Conservation (phyloP, 2,329 filamentous ascomycete genomes). For the Periconia macrospinosa region DNA sequence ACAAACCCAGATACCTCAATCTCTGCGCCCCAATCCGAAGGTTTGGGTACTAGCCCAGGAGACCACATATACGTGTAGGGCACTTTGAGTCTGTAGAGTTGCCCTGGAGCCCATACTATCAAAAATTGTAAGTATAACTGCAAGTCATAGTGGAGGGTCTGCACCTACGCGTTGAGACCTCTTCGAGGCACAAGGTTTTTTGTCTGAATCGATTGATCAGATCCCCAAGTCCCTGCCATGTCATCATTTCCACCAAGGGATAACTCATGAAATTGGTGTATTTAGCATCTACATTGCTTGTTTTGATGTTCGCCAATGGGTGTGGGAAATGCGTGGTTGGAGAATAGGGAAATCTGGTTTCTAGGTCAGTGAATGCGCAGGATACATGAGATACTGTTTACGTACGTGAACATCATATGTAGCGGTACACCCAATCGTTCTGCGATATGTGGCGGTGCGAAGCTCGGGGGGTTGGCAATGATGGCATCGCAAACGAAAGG, state of each 20-base stretch:
- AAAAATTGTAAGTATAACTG: constrained; percentile 40
- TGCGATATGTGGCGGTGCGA: constrained; percentile 74
- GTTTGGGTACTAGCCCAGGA: constrained; percentile 67
- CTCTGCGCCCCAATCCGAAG: constrained; percentile 67
- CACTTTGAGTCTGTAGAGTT: constrained; percentile 72
- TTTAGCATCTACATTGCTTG: constrained; percentile 69
- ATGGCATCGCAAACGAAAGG: constrained; percentile 85
- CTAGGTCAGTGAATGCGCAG: constrained; percentile 58
- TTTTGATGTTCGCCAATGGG: constrained; percentile 74
- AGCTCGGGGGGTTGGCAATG: constrained; percentile 78
- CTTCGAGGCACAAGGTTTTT: constrained; percentile 70
- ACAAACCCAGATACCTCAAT: constrained; percentile 79
- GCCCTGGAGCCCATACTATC: constrained; percentile 74
- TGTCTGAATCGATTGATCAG: constrained; percentile 74
- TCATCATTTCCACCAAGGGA: constrained; percentile 78
- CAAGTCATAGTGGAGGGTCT: background rate
- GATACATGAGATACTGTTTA: constrained; percentile 69
- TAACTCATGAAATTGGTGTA: constrained; percentile 83
- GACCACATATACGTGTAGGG: constrained; percentile 70
- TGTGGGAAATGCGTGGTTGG: constrained; percentile 77
- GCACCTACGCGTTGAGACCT: constrained; percentile 71
- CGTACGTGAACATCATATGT: constrained; percentile 87
- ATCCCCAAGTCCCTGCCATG: constrained; percentile 67
- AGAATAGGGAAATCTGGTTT: constrained; percentile 67
- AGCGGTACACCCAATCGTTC: constrained; percentile 74